phyloP scores from a whole-genome alignment of 306 rosid genomes.

The Vigna reflexopilosa region DNA sequence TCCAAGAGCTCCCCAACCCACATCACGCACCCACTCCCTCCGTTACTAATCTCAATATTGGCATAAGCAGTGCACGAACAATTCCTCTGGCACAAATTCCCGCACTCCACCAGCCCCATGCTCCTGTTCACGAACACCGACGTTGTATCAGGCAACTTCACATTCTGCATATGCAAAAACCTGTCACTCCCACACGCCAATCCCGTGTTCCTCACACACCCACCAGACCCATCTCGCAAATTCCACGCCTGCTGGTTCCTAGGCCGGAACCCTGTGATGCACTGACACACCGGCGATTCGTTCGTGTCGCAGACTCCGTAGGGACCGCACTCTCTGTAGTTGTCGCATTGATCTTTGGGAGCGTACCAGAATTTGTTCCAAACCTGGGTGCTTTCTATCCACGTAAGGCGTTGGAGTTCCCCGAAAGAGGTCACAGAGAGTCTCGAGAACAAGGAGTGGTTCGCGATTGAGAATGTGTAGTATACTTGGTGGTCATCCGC shows the following conservation, averaged over 20 bases:
- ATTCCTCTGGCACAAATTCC: constrained; percentile 52
- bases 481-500: constrained; percentile 52
- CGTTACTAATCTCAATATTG: constrained; percentile 46
- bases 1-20: constrained; percentile 67
- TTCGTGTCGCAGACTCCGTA: constrained; percentile 71
- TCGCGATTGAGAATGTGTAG: constrained; percentile 54
- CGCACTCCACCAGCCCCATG: constrained; percentile 53
- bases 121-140: constrained; percentile 54
- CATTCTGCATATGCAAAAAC: constrained; percentile 45
- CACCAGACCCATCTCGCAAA: constrained; percentile 71
- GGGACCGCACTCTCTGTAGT: constrained; percentile 67
- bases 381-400: constrained; percentile 48
- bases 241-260: constrained; percentile 66
- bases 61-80: constrained; percentile 76
- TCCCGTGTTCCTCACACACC: constrained; percentile 66
- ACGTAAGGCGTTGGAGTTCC: constrained; percentile 53
- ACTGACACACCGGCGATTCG: constrained; percentile 70
- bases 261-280: constrained; percentile 64
- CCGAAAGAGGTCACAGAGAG: constrained; percentile 53
- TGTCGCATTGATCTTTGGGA: constrained; percentile 72
- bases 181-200: constrained; percentile 57
- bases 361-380: constrained; percentile 77
- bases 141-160: constrained; percentile 73
- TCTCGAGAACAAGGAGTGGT: constrained; percentile 47
- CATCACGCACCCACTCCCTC: constrained; percentile 73